A percentile compares a stretch with the other conserved stretches of the same genome.
These are phyloP conservation scores for Fraxinus paxiana DNA, from an alignment of 305 asterid genomes.

Conservation along the genomic window DNA sequence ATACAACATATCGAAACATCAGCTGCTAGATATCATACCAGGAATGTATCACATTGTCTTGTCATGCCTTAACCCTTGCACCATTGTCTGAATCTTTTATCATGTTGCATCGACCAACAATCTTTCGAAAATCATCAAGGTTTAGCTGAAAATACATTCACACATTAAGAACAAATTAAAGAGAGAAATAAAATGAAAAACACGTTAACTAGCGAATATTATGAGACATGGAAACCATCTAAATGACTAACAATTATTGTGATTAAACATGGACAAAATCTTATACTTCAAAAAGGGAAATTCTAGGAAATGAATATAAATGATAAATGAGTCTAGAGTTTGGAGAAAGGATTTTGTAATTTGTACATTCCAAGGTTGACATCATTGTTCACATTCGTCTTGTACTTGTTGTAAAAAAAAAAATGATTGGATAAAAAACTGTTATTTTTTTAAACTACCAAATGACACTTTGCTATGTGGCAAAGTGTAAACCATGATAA, in stretches of 20 bases:
- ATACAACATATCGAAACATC: not conserved
- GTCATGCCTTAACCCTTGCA: conserved; percentile 24
- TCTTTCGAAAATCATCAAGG: conserved; percentile 71
- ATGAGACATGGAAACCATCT: not conserved
- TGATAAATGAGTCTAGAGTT: not conserved
- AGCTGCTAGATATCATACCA: not conserved
- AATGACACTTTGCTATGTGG: not conserved
- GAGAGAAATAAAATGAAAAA: not conserved
- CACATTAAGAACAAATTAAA: not conserved
- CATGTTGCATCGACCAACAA: conserved; percentile 70
- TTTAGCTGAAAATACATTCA: conserved; percentile 47
- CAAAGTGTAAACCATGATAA: not conserved
- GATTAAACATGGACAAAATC: not conserved
- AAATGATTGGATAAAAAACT: not conserved
- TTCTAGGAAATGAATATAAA: not conserved
- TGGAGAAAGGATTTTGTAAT: not conserved
- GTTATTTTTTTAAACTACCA: not conserved
- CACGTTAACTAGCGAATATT: not conserved
- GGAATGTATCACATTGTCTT: not conserved
- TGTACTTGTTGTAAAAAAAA: too few relatives aligned
- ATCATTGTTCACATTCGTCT: not conserved
- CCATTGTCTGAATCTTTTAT: conserved; percentile 39
- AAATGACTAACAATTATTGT: not conserved
- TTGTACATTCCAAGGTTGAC: not conserved
- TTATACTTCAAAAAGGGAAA: not conserved